Evolutionary conservation across 2,329 filamentous ascomycete genomes (phyloP).

Genomic region (Stagonosporopsis cucurbitacearum): DNA sequence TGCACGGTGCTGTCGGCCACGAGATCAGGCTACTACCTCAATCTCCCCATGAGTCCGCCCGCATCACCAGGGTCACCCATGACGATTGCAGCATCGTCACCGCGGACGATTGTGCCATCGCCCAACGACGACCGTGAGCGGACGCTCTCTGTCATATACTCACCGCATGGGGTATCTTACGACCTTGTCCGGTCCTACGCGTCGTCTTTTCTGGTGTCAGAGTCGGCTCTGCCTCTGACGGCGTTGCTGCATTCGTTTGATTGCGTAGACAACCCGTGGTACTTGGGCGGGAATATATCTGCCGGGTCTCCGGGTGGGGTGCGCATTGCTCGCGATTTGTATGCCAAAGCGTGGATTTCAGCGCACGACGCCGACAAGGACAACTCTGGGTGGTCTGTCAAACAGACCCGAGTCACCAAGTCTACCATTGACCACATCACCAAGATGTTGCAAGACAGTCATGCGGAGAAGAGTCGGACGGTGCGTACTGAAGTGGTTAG

Average conservation of each 20-base stretch:
- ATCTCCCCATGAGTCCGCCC: slow-evolving; percentile 48
- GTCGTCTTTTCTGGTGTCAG: slow-evolving; percentile 61
- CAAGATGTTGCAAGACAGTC: slow-evolving; percentile 34
- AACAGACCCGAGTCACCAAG: slow-evolving; percentile 56
- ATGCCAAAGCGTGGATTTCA: slow-evolving; percentile 65
- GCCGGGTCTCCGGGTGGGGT: slow-evolving; percentile 64
- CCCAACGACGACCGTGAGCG: slow-evolving; percentile 46
- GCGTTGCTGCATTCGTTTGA: slow-evolving; percentile 71
- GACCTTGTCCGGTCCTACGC: slow-evolving; percentile 62
- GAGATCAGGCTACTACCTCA: slow-evolving; percentile 43
- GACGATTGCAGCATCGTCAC: slow-evolving; percentile 43
- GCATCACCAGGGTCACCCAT: slow-evolving; percentile 41
- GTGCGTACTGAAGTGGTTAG: slow-evolving; percentile 30
- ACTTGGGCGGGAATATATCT: slow-evolving; percentile 65
- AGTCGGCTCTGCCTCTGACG: slow-evolving; percentile 67
- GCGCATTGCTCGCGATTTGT: slow-evolving; percentile 61
- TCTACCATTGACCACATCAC: slow-evolving; percentile 39
- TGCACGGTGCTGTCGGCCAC: slow-evolving; percentile 46
- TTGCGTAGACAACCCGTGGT: slow-evolving; percentile 65
- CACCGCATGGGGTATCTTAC: slow-evolving; percentile 67
- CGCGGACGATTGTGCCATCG: slow-evolving; percentile 42
- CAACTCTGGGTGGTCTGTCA: slow-evolving; percentile 60
- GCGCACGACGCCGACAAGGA: slow-evolving; percentile 68
- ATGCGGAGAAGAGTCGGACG: slow-evolving; percentile 12
- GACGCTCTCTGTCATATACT: slow-evolving; percentile 68